A percentile compares a stretch with the other conserved stretches of the same genome.
phyloP scores from a whole-genome alignment of 2,329 filamentous ascomycete species.

The Cordyceps javanica region DNA sequence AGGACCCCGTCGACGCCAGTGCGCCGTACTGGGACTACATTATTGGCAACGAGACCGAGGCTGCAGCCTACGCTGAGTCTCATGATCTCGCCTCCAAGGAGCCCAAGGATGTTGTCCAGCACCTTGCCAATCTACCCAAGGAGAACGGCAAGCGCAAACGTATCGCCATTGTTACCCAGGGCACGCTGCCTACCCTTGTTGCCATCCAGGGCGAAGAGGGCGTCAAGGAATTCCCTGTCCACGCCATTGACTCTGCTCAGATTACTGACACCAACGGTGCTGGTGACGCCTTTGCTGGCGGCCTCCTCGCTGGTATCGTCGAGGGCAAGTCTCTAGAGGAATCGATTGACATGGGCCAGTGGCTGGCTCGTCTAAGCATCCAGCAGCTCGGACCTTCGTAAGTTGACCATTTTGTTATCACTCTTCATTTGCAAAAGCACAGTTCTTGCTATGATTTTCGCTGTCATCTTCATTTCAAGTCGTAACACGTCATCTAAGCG shows the following conservation, averaged over 20 bases:
- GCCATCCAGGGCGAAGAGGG: slow-evolving; percentile 66
- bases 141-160: slow-evolving; percentile 79
- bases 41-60: slow-evolving; percentile 96
- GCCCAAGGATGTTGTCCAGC: slow-evolving; percentile 77
- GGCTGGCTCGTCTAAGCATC: slow-evolving; percentile 90
- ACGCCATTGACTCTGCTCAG: slow-evolving; percentile 65
- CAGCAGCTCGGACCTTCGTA: slow-evolving; percentile 94
- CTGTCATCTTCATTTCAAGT: slow-evolving; percentile 11
- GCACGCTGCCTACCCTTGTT: slow-evolving; percentile 83
- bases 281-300: slow-evolving; percentile 93
- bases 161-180: slow-evolving; percentile 89
- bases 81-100: slow-evolving; percentile 70
- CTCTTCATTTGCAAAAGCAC: slow-evolving; percentile 1
- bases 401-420: slow-evolving; percentile 35
- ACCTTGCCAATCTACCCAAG: slow-evolving; percentile 85
- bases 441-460: background rate
- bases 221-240: slow-evolving; percentile 74
- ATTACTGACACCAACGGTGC: slow-evolving; percentile 98
- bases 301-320: slow-evolving; percentile 84
- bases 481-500: slow-evolving; percentile 4
- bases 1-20: slow-evolving; percentile 81
- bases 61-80: slow-evolving; percentile 76
- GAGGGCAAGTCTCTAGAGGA: slow-evolving; percentile 74
- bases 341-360: slow-evolving; percentile 87
- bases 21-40: slow-evolving; percentile 93